These are phyloP conservation scores for Talaromyces thailandensis DNA, from an alignment of 495 filamentous ascomycete species.

Conservation along the genomic window DNA sequence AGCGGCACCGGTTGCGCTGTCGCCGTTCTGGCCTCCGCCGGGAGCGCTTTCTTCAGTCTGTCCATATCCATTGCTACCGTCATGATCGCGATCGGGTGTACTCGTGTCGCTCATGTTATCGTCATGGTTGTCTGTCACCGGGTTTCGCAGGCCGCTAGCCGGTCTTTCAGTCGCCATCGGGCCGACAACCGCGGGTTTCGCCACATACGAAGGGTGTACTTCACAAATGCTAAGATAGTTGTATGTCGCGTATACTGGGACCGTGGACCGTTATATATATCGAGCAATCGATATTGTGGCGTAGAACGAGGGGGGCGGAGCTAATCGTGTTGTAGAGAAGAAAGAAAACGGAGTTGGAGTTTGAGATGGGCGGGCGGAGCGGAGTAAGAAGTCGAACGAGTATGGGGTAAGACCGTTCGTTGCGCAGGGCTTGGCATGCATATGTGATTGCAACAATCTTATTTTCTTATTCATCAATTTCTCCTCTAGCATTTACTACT, in stretches of 20 bases:
- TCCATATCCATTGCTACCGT: slow-evolving; percentile 7
- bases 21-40: slow-evolving; percentile 24
- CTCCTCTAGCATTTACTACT: neutral
- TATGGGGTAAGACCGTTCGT: neutral
- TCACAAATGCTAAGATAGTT: neutral
- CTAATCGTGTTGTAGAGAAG: neutral
- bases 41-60: neutral
- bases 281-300: neutral
- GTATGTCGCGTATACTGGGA: too few species aligned
- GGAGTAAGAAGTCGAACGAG: neutral
- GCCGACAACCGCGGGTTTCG: slow-evolving; percentile 22
- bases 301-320: neutral
- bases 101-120: slow-evolving; percentile 38
- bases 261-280: neutral
- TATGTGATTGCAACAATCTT: neutral
- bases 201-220: slow-evolving; percentile 11
- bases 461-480: neutral
- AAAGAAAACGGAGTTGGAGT: neutral
- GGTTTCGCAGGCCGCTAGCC: slow-evolving; percentile 22
- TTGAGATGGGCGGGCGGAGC: neutral
- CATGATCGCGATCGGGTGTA: slow-evolving; percentile 28
- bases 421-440: neutral
- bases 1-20: slow-evolving; percentile 46
- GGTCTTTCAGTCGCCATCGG: slow-evolving; percentile 34
- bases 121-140: slow-evolving; percentile 24